Evolutionary conservation across 805 yeast species (phyloP).

Genomic region (Sungouiella thailandica): DNA sequence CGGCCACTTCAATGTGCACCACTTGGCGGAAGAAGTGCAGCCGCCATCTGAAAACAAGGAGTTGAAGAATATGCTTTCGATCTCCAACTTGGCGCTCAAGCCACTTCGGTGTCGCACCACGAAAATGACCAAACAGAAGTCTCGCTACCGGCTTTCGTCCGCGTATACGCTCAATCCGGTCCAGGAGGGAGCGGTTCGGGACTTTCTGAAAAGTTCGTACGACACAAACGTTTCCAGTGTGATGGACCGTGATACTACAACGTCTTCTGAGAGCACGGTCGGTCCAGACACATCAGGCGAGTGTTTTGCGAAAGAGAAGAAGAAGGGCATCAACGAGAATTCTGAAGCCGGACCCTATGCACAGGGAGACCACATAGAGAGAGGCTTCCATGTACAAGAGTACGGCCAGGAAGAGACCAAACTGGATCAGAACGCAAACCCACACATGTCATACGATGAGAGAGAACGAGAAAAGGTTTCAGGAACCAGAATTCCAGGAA

Average conservation of each 20-base stretch:
- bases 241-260: not conserved
- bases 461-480: too few species aligned
- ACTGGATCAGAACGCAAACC: not conserved
- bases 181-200: slow-evolving; percentile 17
- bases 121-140: slow-evolving; percentile 35
- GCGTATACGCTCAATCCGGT: slow-evolving; percentile 36
- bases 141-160: slow-evolving; percentile 35
- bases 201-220: slow-evolving; percentile 1
- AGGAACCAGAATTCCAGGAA: too few species aligned
- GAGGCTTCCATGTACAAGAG: too few species aligned
- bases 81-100: slow-evolving; percentile 33
- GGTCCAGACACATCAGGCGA: too few species aligned
- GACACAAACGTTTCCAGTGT: slow-evolving; percentile 1
- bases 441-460: too few species aligned
- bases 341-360: too few species aligned
- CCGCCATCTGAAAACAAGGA: not conserved
- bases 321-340: too few species aligned
- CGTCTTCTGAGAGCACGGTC: too few species aligned
- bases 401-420: not conserved
- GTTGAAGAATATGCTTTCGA: slow-evolving; percentile 21
- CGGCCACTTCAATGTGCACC: slow-evolving; percentile 6
- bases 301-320: too few species aligned
- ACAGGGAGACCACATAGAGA: too few species aligned
- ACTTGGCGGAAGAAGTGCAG: not conserved
- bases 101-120: slow-evolving; percentile 33